Conservation (phyloP, 306 rosid genomes). For the Sphenostylis stenocarpa region DNA sequence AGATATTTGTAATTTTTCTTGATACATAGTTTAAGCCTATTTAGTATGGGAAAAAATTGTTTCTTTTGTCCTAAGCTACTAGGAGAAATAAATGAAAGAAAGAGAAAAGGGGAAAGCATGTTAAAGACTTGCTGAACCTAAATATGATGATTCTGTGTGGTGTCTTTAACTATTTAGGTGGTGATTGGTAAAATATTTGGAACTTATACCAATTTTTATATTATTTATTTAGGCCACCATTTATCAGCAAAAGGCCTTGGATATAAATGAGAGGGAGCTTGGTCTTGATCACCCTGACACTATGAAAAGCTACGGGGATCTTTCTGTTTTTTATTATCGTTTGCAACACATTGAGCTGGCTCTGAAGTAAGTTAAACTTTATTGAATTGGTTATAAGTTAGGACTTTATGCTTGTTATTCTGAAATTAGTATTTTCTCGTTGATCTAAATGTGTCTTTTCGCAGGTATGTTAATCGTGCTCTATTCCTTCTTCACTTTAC, state of each 20-base stretch:
- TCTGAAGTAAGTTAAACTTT: constrained; percentile 67
- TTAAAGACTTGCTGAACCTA: not conserved
- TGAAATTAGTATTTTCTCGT: constrained; percentile 32
- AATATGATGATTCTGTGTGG: not conserved
- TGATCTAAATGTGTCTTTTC: constrained; percentile 23
- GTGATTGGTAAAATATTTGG: not conserved
- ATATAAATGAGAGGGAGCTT: constrained; percentile 92
- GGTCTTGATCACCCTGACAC: constrained; percentile 99
- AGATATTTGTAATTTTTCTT: not conserved
- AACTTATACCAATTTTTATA: not conserved
- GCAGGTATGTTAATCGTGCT: constrained; percentile 93
- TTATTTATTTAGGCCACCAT: constrained; percentile 72
- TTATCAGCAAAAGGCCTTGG: constrained; percentile 95
- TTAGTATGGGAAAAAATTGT: not conserved
- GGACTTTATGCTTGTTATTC: constrained; percentile 24
- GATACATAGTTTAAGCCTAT: not conserved
- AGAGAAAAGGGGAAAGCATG: not conserved
- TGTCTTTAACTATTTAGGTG: not conserved
- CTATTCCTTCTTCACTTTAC: constrained; percentile 94
- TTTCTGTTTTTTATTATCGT: constrained; percentile 93
- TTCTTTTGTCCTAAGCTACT: not conserved
- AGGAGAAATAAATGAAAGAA: not conserved
- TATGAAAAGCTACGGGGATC: constrained; percentile 98
- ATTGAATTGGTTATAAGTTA: constrained; percentile 28
- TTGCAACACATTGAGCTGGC: constrained; percentile 95